These are phyloP conservation scores for Globisporangium orthogonon DNA, from an alignment of 352 stramenopile genomes.

Conservation along the genomic window DNA sequence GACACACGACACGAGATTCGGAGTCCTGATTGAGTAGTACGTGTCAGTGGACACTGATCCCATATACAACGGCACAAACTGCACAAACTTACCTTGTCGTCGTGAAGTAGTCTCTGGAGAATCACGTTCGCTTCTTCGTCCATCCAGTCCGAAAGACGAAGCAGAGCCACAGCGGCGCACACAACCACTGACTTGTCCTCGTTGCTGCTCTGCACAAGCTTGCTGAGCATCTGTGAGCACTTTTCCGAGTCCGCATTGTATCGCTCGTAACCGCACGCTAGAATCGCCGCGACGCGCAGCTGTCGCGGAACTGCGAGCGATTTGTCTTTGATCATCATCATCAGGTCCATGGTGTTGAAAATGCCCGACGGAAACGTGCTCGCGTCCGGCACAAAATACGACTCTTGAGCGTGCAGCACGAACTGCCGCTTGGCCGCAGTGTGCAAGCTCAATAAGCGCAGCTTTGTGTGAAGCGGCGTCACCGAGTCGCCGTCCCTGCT, in stretches of 20 bases:
- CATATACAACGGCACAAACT: not conserved
- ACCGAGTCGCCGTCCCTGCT: slow-evolving; percentile 27
- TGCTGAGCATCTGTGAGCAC: slow-evolving; percentile 56
- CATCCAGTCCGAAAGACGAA: slow-evolving; percentile 81
- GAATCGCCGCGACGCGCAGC: slow-evolving; percentile 63
- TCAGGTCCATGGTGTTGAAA: slow-evolving; percentile 79
- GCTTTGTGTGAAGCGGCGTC: slow-evolving; percentile 65
- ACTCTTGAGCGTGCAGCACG: slow-evolving; percentile 54
- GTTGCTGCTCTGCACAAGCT: slow-evolving; percentile 39
- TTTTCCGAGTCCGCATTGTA: slow-evolving; percentile 52
- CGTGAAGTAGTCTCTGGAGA: slow-evolving; percentile 71
- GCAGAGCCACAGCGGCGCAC: slow-evolving; percentile 63
- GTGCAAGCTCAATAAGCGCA: slow-evolving; percentile 67
- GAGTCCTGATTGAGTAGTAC: slow-evolving; percentile 20
- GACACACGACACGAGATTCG: slow-evolving; percentile 65
- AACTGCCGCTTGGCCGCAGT: slow-evolving; percentile 64
- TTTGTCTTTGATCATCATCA: slow-evolving; percentile 80
- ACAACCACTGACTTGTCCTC: slow-evolving; percentile 71
- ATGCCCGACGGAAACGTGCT: slow-evolving; percentile 48
- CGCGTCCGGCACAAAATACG: slow-evolving; percentile 48
- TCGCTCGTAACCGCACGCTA: slow-evolving; percentile 73
- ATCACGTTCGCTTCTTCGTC: slow-evolving; percentile 78
- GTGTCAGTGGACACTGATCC: not conserved
- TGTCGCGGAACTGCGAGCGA: slow-evolving; percentile 44
- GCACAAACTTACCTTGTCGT: slow-evolving; percentile 35